phyloP scores from a whole-genome alignment of 139 green algal species.

The Chlorella sorokiniana region DNA sequence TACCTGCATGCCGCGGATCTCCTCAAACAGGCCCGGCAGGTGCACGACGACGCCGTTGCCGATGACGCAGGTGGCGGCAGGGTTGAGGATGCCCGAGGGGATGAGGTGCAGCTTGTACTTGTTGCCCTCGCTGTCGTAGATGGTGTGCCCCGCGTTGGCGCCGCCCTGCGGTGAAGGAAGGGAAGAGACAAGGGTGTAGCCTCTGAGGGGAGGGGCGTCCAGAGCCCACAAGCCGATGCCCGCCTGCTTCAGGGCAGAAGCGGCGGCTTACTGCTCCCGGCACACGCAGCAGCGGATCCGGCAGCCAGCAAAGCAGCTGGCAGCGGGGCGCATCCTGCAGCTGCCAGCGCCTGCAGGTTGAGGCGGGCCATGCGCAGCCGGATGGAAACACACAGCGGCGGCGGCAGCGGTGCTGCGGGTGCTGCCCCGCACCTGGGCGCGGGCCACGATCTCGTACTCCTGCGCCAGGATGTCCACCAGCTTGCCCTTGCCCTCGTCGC shows the following conservation, averaged over 20 bases:
- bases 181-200: not conserved
- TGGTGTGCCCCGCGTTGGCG: slow-evolving; percentile 99
- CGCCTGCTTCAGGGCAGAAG: too few relatives aligned
- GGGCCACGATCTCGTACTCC: slow-evolving; percentile 94
- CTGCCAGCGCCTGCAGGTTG: not conserved
- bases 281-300: too few relatives aligned
- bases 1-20: slow-evolving; percentile 73
- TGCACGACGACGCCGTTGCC: slow-evolving; percentile 98
- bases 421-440: slow-evolving; percentile 79
- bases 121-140: slow-evolving; percentile 95
- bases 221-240: too few relatives aligned
- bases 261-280: too few relatives aligned
- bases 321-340: not conserved
- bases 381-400: too few relatives aligned
- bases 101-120: slow-evolving; percentile 99
- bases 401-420: not conserved
- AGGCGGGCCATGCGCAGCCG: too few relatives aligned
- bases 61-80: slow-evolving; percentile 88
- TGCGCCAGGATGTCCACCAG: slow-evolving; percentile 98
- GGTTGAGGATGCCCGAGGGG: slow-evolving; percentile 96
- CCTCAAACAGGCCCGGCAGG: slow-evolving; percentile 92
- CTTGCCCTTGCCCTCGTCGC: slow-evolving; percentile 99
- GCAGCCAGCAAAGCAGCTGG: too few relatives aligned
- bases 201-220: not conserved
- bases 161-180: slow-evolving; percentile 80